phyloP scores from a whole-genome alignment of 1,284 basidiomycete species.

The Chiua sp. region DNA sequence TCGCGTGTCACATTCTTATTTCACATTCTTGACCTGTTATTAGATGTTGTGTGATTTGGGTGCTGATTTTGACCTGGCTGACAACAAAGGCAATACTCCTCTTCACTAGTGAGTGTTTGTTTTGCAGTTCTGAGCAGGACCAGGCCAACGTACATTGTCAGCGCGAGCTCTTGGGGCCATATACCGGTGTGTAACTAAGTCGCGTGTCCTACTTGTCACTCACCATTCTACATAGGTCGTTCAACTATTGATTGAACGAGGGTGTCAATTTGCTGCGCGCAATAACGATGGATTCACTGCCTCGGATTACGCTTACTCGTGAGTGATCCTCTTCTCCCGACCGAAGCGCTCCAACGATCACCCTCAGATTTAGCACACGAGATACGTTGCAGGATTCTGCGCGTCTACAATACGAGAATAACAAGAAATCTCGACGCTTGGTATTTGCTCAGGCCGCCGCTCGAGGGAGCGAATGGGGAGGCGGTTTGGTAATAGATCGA shows the following conservation, averaged over 20 bases:
- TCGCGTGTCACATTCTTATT: constrained; percentile 23
- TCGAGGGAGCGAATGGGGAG: constrained; percentile 63
- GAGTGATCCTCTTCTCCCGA: constrained; percentile 37
- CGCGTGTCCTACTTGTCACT: constrained; percentile 16
- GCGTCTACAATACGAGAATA: constrained; percentile 73
- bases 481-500: constrained; percentile 41
- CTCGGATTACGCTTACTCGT: constrained; percentile 93
- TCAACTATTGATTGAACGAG: constrained; percentile 86
- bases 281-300: constrained; percentile 94
- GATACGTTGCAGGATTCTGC: constrained; percentile 81
- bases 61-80: constrained; percentile 87
- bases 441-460: constrained; percentile 72
- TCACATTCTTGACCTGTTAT: constrained; percentile 18
- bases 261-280: constrained; percentile 79
- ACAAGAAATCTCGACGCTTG: constrained; percentile 72
- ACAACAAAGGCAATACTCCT: constrained; percentile 91
- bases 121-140: constrained; percentile 2
- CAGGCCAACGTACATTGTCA: constrained; percentile 36
- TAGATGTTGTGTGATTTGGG: constrained; percentile 90
- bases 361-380: constrained; percentile 62
- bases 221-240: constrained; percentile 60
- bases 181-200: constrained; percentile 56
- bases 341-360: constrained; percentile 15
- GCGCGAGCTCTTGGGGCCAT: constrained; percentile 87
- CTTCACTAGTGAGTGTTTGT: constrained; percentile 80